phyloP scores from a whole-genome alignment of 179 eudicot genomes.

The Spinacia oleracea region DNA sequence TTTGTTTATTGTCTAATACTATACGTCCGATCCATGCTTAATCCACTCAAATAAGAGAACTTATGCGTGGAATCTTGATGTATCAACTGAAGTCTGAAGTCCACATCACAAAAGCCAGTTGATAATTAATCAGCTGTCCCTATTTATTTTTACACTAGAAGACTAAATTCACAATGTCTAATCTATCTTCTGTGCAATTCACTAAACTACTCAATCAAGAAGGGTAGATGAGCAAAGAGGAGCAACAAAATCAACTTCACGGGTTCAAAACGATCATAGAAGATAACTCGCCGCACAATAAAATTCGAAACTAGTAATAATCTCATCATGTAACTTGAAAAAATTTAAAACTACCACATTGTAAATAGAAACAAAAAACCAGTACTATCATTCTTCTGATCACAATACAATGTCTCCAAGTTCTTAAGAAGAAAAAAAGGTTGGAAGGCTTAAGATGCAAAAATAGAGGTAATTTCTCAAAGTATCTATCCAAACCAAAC shows the following conservation, averaged over 20 bases:
- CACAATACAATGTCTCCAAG: conserved; percentile 18
- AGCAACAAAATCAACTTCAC: background rate
- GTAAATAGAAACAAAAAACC: background rate
- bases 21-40: background rate
- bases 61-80: too few relatives aligned
- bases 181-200: background rate
- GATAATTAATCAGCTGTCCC: too few relatives aligned
- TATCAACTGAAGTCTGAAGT: too few relatives aligned
- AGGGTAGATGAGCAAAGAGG: background rate
- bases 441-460: conserved; percentile 7
- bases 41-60: too few relatives aligned
- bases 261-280: background rate
- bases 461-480: conserved; percentile 7
- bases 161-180: background rate
- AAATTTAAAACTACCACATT: conserved; percentile 10
- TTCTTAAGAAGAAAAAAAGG: background rate
- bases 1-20: too few relatives aligned
- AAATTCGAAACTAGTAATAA: background rate
- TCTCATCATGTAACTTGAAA: conserved; percentile 14
- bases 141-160: too few relatives aligned
- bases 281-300: background rate
- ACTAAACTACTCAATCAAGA: background rate
- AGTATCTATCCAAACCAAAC: conserved; percentile 14
- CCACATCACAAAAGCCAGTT: too few relatives aligned
- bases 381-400: conserved; percentile 11